A percentile compares a stretch with the other conserved stretches of the same genome.
Conservation (phyloP, 2,329 filamentous ascomycete species). For the Xylaria sp. region DNA sequence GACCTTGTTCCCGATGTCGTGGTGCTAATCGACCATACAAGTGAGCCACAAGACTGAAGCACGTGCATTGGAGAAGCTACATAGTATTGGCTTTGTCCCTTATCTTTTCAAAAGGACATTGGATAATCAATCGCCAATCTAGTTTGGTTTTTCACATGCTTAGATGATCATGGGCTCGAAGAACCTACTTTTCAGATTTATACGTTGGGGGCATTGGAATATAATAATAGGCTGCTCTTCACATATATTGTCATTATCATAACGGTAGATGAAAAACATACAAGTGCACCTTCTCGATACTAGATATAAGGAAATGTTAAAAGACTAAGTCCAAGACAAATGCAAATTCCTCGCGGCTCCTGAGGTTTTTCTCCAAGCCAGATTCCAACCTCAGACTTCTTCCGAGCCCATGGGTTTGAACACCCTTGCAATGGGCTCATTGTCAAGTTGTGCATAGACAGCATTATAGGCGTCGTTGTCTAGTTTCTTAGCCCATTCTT, state of each 20-base stretch:
- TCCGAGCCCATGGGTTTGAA: background rate
- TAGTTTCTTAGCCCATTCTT: conserved; percentile 15
- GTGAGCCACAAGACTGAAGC: background rate
- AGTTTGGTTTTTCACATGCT: background rate
- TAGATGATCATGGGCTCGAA: background rate
- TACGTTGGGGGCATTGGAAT: background rate
- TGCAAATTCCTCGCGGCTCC: background rate
- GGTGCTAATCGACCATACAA: background rate
- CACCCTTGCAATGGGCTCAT: background rate
- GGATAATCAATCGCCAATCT: too few species aligned
- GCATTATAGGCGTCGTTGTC: conserved; percentile 2
- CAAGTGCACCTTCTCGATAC: background rate
- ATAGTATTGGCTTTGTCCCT: background rate
- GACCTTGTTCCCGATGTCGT: background rate
- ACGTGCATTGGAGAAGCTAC: background rate
- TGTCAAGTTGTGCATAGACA: background rate
- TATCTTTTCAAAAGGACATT: too few species aligned
- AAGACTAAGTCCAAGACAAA: background rate
- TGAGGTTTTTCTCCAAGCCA: background rate
- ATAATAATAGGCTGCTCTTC: background rate
- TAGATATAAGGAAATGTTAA: background rate
- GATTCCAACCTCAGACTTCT: background rate
- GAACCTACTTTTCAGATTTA: background rate
- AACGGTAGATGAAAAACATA: background rate
- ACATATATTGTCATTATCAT: background rate